These are phyloP conservation scores for Gleditsia sinensis DNA, from an alignment of 306 rosid genomes.

Conservation along the genomic window DNA sequence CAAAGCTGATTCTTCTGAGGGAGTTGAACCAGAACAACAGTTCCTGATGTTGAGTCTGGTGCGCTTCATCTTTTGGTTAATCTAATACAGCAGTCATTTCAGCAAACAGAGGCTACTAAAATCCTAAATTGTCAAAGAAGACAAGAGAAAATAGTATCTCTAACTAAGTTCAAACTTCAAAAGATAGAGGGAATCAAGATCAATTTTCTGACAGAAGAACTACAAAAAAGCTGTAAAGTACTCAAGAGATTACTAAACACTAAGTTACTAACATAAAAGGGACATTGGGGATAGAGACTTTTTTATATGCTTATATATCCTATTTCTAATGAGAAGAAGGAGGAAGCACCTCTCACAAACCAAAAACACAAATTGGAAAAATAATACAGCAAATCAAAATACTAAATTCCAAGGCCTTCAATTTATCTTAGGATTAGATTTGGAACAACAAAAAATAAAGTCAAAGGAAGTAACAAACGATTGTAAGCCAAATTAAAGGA, in stretches of 20 bases:
- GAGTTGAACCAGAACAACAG: conserved; percentile 81
- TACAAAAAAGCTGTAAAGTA: too few species aligned
- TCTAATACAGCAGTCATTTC: conserved; percentile 36
- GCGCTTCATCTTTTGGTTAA: conserved; percentile 62
- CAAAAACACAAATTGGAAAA: background rate
- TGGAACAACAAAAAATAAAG: background rate
- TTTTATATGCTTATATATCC: background rate
- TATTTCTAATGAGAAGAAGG: conserved; percentile 14
- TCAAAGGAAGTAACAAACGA: conserved; percentile 4
- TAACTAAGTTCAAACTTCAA: conserved; percentile 27
- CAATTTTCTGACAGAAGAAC: conserved; percentile 16
- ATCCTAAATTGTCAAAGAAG: conserved; percentile 7
- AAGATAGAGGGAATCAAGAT: background rate
- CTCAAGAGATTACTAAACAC: too few species aligned
- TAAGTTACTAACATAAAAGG: background rate
- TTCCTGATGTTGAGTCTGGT: conserved; percentile 61
- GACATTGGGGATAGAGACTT: too few species aligned
- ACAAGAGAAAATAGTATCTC: conserved; percentile 9
- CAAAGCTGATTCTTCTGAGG: conserved; percentile 92
- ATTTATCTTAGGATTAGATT: background rate
- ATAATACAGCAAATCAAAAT: conserved; percentile 23
- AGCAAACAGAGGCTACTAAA: background rate
- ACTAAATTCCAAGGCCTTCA: background rate
- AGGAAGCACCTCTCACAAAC: background rate
- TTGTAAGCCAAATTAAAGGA: too few species aligned